Base-by-base conservation (phyloP, 768 basidiomycete genomes). In the Tremella yokohamensis region DNA sequence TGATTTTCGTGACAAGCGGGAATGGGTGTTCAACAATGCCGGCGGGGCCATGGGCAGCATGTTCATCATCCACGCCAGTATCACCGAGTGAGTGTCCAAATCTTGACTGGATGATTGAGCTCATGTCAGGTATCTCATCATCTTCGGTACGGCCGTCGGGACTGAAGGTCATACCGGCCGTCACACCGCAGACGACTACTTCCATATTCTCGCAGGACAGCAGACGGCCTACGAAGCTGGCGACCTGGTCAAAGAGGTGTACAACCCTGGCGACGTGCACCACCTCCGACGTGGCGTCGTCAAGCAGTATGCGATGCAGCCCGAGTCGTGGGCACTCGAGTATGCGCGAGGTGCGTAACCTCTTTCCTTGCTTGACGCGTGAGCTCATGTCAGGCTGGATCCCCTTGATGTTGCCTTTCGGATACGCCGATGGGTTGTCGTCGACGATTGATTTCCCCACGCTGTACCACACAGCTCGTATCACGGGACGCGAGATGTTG, bases 291-390 rank as follows among this genome's bases (percentile, higher is more conserved):
- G 94, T 39, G 91, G 91, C 3, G 82, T 83, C 2, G 87, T 85
- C 56, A 97, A 96, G 80, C 96, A 99, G 77, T 98, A 98, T 79
- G 94, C 93, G 77, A 93, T 97, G 88, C 90, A 90, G 70, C 84
- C 92, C 59, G 92, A 90, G 13, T 94, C 90, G 74, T 98, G 90
- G 75, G 96, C 96, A 8, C 78, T 99, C 63, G 96, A 99, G 77
- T 92, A 94, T 67, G 94, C 93, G 40, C 78, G 87, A 76, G 94
- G 94, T 92, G 65, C 39, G 82, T 79, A 1, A 4, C 25, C 16
- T 29, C 8, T 22, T 22, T 29, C 3, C 25, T 49, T 19, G n/a
- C 16, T 29, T n/a, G 20, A 4, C n/a, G 15, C 49, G 8, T 22
- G 7, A 50, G 49, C 49, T 50, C 26, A 39, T 42, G 19, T 44